phyloP scores from a whole-genome alignment of 2,329 filamentous ascomycete genomes.

The Trichoderma sp. region DNA sequence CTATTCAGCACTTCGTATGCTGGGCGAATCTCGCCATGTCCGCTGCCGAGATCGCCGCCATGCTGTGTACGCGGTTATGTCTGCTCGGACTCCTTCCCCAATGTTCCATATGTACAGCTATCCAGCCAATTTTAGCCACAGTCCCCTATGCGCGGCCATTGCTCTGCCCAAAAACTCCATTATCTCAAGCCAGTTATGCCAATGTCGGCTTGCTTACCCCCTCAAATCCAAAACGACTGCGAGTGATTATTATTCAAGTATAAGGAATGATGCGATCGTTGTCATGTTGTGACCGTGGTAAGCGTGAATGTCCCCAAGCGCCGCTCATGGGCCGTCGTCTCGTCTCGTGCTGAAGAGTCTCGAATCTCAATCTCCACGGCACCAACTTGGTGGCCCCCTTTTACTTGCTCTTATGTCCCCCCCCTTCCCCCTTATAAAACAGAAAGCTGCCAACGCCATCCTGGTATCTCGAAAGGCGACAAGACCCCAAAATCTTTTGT shows the following conservation, averaged over 20 bases:
- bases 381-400: neutral
- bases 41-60: neutral
- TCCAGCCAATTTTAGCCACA: constrained; percentile 17
- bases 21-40: neutral
- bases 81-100: neutral
- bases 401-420: constrained; percentile 3
- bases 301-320: neutral
- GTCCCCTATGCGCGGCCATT: neutral
- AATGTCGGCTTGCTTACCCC: neutral
- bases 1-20: constrained; percentile 11
- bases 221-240: constrained; percentile 8
- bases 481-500: constrained; percentile 30
- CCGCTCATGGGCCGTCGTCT: neutral
- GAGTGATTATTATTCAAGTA: constrained; percentile 6
- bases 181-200: constrained; percentile 18
- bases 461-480: constrained; percentile 44
- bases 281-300: neutral
- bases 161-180: neutral
- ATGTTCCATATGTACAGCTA: constrained; percentile 23
- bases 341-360: neutral
- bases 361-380: neutral
- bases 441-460: constrained; percentile 40
- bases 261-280: neutral
- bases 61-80: constrained; percentile 14
- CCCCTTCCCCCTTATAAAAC: constrained; percentile 26